phyloP scores from a whole-genome alignment of 225 moss, liverwort and hornwort species.

The Polytrichum commune region DNA sequence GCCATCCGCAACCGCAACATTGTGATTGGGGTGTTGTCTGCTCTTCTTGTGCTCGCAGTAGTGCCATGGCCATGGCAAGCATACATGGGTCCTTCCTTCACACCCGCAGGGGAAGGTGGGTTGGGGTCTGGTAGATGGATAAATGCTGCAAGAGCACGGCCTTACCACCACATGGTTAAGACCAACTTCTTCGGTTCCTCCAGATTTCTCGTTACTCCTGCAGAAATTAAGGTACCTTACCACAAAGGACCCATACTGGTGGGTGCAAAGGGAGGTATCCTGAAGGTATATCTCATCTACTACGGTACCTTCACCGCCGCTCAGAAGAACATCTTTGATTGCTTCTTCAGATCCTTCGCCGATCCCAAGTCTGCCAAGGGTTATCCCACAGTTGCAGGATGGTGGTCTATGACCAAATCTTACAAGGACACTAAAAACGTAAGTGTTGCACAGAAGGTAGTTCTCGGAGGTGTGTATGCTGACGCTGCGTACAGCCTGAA shows the following conservation, averaged over 20 bases:
- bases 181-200: neutral
- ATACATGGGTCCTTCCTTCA: neutral
- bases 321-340: slow-evolving; percentile 16
- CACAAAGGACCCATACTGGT: slow-evolving; percentile 30
- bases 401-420: slow-evolving; percentile 44
- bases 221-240: slow-evolving; percentile 20
- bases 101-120: neutral
- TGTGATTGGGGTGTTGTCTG: slow-evolving; percentile 24
- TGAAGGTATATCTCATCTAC: slow-evolving; percentile 35
- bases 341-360: slow-evolving; percentile 34
- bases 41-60: slow-evolving; percentile 28
- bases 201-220: slow-evolving; percentile 29
- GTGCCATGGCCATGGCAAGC: slow-evolving; percentile 28
- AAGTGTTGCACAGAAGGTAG: slow-evolving; percentile 28
- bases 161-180: slow-evolving; percentile 23
- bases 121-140: slow-evolving; percentile 16
- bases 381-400: slow-evolving; percentile 39
- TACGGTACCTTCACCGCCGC: slow-evolving; percentile 22
- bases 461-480: slow-evolving; percentile 9
- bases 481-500: slow-evolving; percentile 26
- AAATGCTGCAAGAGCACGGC: slow-evolving; percentile 34
- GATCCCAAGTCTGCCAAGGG: slow-evolving; percentile 13
- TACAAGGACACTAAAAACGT: slow-evolving; percentile 17
- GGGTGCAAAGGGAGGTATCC: slow-evolving; percentile 12
- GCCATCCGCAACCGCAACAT: slow-evolving; percentile 16